Base-by-base conservation (phyloP, 2,329 filamentous ascomycete genomes). In the Gaeumannomyces tritici region DNA sequence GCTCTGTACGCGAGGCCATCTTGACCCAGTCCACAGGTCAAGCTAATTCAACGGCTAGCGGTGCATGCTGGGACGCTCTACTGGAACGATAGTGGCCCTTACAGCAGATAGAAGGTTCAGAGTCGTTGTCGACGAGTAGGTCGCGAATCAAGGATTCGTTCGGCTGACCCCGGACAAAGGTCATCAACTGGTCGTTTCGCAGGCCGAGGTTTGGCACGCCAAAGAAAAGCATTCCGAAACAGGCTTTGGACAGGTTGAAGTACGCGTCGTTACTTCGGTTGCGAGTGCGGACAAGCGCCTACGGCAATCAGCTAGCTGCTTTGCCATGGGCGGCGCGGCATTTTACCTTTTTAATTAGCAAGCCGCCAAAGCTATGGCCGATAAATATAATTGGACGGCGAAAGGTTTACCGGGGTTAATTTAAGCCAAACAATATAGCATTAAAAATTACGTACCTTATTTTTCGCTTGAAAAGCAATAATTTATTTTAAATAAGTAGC, bases 121-220 rank as follows among this genome's bases (percentile, higher is more conserved):
- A 65, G 18, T 69, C 64, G 18, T 62, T 57, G 26, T 68, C 67
- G 9, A 69, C 66, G 5, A 67, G 21, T 0, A 70, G 61, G 47
- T 66, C 61, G 8, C 47, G n/a, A 12, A 71, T 67, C 18, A 70
- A 60, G 1, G 55, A 54, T 55, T 68, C 61, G n/a, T 70, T 71
- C 1, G 69, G 69, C 42, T 69, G 65, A 4, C 67, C 67, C 24
- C 62, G 59, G 0, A 70, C 67, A 24, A 72, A 51, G 28, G 59
- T 65, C 15, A 47, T 51, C 24, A 72, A 59, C 31, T 66, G 65
- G 3, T 65, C 29, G 47, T 70, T 66, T 33, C 66, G 62, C 18
- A 70, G 60, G 2, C 70, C 69, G 28, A 66, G 66, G 13, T 73
- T 70, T 8, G 70, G 70, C 8, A 72, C 68, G 15, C 70, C 70